phyloP scores from a whole-genome alignment of 192 early-diverging fungal species.

The Linnemannia hyalina region DNA sequence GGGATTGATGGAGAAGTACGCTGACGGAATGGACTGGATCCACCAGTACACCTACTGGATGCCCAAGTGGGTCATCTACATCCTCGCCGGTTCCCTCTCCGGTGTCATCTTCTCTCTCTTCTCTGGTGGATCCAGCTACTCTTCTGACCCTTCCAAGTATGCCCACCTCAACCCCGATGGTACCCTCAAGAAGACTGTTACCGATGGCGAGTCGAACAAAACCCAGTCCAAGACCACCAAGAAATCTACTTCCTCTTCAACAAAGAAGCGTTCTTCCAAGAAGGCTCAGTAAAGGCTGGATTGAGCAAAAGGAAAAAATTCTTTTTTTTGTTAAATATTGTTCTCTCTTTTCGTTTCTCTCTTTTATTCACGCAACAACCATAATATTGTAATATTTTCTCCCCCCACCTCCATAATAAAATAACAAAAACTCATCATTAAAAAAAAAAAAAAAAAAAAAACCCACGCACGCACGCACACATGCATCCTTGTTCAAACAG shows the following conservation, averaged over 20 bases:
- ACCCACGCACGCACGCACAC: no score
- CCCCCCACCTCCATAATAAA: background rate
- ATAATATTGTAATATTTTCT: background rate
- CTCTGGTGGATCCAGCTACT: constrained; percentile 53
- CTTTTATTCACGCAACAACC: background rate
- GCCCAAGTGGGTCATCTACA: constrained; percentile 47
- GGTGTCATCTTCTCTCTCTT: constrained; percentile 46
- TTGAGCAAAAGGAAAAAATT: background rate
- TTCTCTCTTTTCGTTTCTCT: background rate
- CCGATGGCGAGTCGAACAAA: background rate
- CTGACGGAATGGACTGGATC: constrained; percentile 33
- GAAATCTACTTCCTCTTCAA: constrained; percentile 25
- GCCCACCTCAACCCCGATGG: constrained; percentile 52
- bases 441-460: background rate
- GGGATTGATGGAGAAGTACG: constrained; percentile 33
- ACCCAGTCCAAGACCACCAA: constrained; percentile 17
- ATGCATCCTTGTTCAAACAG: background rate
- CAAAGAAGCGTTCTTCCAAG: constrained; percentile 53
- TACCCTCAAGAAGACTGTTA: constrained; percentile 30
- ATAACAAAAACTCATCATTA: background rate
- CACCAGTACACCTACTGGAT: constrained; percentile 47
- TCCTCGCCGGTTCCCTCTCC: constrained; percentile 48
- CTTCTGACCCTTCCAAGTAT: constrained; percentile 45
- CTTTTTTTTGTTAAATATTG: background rate
- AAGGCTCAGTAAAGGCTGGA: constrained; percentile 25